These are phyloP conservation scores for Coemansia sp. DNA, from an alignment of 192 early-diverging fungal genomes.

Conservation along the genomic window DNA sequence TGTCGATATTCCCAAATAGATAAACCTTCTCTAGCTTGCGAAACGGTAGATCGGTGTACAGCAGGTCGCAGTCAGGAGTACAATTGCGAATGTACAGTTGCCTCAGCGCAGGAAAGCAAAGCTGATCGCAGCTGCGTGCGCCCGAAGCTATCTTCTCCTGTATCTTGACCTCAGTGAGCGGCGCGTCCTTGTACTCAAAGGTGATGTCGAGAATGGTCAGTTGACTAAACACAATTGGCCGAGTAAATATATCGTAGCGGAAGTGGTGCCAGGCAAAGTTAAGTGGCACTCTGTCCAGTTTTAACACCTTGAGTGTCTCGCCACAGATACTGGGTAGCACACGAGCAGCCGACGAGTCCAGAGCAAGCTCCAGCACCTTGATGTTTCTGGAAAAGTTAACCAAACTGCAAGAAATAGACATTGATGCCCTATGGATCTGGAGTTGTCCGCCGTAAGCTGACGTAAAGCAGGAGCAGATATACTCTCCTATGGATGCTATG, in stretches of 20 bases:
- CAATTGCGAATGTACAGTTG: background rate
- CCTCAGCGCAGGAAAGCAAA: no score
- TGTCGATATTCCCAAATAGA: background rate
- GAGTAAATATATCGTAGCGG: no score
- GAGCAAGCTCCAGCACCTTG: background rate
- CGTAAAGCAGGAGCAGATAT: background rate
- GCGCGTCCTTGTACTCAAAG: no score
- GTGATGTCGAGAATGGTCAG: no score
- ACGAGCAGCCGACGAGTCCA: background rate
- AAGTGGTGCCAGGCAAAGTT: background rate
- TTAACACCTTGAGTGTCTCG: background rate
- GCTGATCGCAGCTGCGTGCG: no score
- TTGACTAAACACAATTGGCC: no score
- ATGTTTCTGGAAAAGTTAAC: background rate
- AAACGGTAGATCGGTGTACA: background rate
- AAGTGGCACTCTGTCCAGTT: background rate
- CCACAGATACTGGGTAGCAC: background rate
- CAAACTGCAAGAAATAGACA: background rate
- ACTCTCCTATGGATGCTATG: background rate
- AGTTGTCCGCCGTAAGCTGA: background rate
- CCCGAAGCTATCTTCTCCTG: no score
- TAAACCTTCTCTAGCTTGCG: background rate
- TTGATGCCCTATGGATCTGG: background rate
- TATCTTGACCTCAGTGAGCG: no score
- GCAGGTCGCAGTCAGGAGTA: background rate